These are phyloP conservation scores for Lepidium campestre DNA, from an alignment of 441 rosid genomes.

Conservation along the genomic window DNA sequence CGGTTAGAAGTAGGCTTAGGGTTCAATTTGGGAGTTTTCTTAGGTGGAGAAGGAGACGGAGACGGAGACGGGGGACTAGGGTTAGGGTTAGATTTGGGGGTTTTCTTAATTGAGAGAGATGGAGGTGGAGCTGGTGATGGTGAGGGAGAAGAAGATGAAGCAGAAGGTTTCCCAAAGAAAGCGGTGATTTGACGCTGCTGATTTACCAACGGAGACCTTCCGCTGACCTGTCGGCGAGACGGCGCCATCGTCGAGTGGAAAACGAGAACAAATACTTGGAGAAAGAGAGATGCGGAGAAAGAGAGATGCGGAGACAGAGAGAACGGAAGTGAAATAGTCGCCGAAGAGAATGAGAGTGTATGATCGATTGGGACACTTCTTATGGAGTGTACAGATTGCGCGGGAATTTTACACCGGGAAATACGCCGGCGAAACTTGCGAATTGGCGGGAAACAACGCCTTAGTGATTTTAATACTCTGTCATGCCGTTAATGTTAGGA, in stretches of 20 bases:
- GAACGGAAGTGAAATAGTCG: neutral
- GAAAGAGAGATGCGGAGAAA: too few relatives aligned
- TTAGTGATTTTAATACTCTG: neutral
- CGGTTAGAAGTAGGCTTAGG: slow-evolving; percentile 20
- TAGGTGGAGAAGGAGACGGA: slow-evolving; percentile 38
- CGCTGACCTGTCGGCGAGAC: slow-evolving; percentile 61
- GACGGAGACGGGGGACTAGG: slow-evolving; percentile 33
- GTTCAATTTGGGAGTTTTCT: slow-evolving; percentile 24
- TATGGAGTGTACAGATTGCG: neutral
- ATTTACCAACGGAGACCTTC: slow-evolving; percentile 86
- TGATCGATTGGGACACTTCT: neutral
- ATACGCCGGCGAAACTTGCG: slow-evolving; percentile 17
- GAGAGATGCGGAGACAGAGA: neutral
- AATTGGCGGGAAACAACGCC: slow-evolving; percentile 35
- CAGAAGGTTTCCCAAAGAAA: slow-evolving; percentile 37
- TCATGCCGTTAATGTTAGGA: neutral
- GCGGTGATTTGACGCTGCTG: slow-evolving; percentile 81
- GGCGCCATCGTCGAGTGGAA: slow-evolving; percentile 48
- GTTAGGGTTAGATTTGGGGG: slow-evolving; percentile 33
- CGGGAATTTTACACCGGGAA: slow-evolving; percentile 31
- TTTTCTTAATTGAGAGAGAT: slow-evolving; percentile 36
- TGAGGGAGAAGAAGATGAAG: slow-evolving; percentile 53
- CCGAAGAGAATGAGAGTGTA: neutral
- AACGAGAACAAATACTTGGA: neutral
- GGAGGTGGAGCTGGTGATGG: slow-evolving; percentile 35